A percentile compares a stretch with the other conserved stretches of the same genome.
Conservation (phyloP, 805 yeast genomes). For the Candida yuanshanica region DNA sequence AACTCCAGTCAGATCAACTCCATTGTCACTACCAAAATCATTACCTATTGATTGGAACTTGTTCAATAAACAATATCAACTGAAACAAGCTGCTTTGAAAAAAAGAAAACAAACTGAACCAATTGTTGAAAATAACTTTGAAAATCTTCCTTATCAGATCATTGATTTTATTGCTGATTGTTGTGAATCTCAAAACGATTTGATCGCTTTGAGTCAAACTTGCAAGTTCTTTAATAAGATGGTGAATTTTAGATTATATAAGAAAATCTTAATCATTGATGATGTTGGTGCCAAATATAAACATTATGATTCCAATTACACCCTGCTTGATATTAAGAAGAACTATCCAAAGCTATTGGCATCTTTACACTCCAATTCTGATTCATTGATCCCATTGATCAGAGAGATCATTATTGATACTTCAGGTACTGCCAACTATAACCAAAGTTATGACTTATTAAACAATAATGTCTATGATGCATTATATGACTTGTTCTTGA, state of each 20-base stretch:
- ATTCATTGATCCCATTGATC: conserved; percentile 17
- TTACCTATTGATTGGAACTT: conserved; percentile 25
- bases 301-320: conserved; percentile 20
- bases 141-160: conserved; percentile 24
- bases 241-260: conserved; percentile 22
- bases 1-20: conserved; percentile 20
- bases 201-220: conserved; percentile 21
- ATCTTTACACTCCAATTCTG: conserved; percentile 22
- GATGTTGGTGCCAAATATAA: conserved; percentile 16
- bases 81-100: conserved; percentile 16
- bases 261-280: conserved; percentile 22
- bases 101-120: conserved; percentile 3
- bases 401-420: conserved; percentile 25
- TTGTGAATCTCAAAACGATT: conserved; percentile 23
- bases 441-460: conserved; percentile 20
- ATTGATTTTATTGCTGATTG: conserved; percentile 25
- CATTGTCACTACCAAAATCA: conserved; percentile 22
- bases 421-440: conserved; percentile 15
- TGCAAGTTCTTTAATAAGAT: conserved; percentile 23
- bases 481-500: conserved; percentile 22
- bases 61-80: conserved; percentile 22
- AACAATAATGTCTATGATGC: conserved; percentile 18
- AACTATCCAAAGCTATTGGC: conserved; percentile 25
- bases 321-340: conserved; percentile 16
- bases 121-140: conserved; percentile 18